Base-by-base conservation (phyloP, 495 filamentous ascomycete species). In the Peziza echinospora region DNA sequence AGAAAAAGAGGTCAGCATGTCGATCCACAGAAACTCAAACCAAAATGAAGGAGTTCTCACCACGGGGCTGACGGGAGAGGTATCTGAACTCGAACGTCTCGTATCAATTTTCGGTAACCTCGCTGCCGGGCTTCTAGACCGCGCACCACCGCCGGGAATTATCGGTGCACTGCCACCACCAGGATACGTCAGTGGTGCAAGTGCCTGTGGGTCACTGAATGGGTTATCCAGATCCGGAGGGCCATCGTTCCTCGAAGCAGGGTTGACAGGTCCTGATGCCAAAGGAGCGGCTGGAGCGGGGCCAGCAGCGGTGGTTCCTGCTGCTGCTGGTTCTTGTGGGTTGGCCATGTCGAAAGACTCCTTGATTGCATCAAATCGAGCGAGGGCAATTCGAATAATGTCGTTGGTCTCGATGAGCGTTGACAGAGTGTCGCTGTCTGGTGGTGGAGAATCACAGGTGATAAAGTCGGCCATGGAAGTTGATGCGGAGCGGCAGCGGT, bases 341-440 rank as follows among this genome's bases (percentile, higher is more conserved):
- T 37, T 11, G 30, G 30, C 13, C 30, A 37, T 37, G 51, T 73
- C 70, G 48, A 78, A 70, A 0, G 87, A 87, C 51, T 77, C 69
- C 13, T 93, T 69, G 49, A 93, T 64, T 13, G 83, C 78, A 21
- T 80, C 75, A 63, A 94, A 80, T 45, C 81, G 75, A 46, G 73
- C 84, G 6, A 84, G 63, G 0, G 85, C 75, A 16, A 78, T 71
- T 21, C 77, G 76, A 17, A 97, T 67, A 56, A 84, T 77, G 55
- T 96, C 91, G 57, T 91, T 93, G 28, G 84, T 87, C 62, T 96
- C 86, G 58, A 99, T 92, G 41, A 99, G 64, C 17, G 77, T 86
- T 49, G 84, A 73, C 62, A 99, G 75, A 1, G 89, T 96, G 54
- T 93, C 80, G 57, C 87, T 84, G 56, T 99, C 89, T 21, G 26